Evolutionary conservation across 2,329 filamentous ascomycete genomes (phyloP).

Genomic region (Epichloe sibirici): DNA sequence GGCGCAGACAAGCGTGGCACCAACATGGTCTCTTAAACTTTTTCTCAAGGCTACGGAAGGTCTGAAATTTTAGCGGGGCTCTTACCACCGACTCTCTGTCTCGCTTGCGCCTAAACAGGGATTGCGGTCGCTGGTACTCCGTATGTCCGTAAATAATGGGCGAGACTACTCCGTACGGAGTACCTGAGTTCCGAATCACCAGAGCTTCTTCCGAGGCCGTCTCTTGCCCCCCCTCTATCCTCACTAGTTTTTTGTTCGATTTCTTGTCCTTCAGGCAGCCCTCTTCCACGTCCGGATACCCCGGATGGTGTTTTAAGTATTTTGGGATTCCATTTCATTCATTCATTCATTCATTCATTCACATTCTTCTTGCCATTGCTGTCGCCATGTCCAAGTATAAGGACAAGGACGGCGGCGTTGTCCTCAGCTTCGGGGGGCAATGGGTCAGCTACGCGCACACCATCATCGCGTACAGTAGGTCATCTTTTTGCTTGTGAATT

Average conservation of each 20-base stretch:
- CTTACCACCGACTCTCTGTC: background rate
- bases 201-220: constrained; percentile 6
- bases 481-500: background rate
- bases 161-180: no score
- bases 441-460: constrained; percentile 91
- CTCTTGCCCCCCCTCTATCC: background rate
- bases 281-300: constrained; percentile 15
- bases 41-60: constrained; percentile 11
- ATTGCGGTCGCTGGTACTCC: background rate
- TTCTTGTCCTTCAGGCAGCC: background rate
- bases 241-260: constrained; percentile 1
- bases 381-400: constrained; percentile 39
- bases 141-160: background rate
- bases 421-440: constrained; percentile 59
- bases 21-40: constrained; percentile 20
- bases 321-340: background rate
- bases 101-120: background rate
- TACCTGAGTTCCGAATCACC: no score
- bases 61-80: constrained; percentile 13
- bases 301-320: constrained; percentile 19
- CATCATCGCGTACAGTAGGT: constrained; percentile 62
- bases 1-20: background rate
- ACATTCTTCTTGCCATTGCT: constrained; percentile 10
- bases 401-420: constrained; percentile 49
- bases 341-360: constrained; percentile 6